phyloP scores from a whole-genome alignment of 768 basidiomycete genomes.

The Boletus pseudo-olivaceus region DNA sequence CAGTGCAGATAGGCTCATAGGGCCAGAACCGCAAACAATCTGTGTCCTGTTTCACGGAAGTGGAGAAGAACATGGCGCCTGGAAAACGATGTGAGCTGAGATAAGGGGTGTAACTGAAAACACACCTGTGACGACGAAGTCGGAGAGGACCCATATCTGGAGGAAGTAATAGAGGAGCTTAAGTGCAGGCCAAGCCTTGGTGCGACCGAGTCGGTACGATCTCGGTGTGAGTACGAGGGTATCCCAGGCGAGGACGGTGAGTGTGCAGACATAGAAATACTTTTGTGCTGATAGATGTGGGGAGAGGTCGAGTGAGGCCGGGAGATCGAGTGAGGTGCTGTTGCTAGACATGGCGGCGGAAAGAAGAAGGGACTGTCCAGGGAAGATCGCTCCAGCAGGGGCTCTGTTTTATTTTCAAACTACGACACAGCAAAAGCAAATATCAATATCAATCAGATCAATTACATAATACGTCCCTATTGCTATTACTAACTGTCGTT shows the following conservation, averaged over 20 bases:
- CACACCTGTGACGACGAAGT: slow-evolving; percentile 72
- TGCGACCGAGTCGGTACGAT: slow-evolving; percentile 66
- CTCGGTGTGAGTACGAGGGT: slow-evolving; percentile 80
- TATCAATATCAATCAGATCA: slow-evolving; percentile 20
- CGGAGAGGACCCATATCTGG: slow-evolving; percentile 71
- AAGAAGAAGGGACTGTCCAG: not conserved
- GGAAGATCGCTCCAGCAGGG: too few relatives aligned
- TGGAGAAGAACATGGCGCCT: slow-evolving; percentile 86
- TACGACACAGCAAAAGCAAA: slow-evolving; percentile 14
- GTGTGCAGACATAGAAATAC: slow-evolving; percentile 86
- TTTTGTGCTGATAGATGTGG: slow-evolving; percentile 82
- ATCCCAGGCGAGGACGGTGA: slow-evolving; percentile 89
- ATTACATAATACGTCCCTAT: slow-evolving; percentile 17
- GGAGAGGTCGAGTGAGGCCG: slow-evolving; percentile 67
- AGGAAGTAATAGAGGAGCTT: slow-evolving; percentile 76
- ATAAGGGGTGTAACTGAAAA: slow-evolving; percentile 2
- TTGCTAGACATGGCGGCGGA: slow-evolving; percentile 16
- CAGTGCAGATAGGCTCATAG: slow-evolving; percentile 85
- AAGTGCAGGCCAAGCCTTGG: slow-evolving; percentile 67
- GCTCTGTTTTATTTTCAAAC: slow-evolving; percentile 7
- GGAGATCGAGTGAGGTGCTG: slow-evolving; percentile 33
- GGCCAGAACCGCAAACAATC: slow-evolving; percentile 73
- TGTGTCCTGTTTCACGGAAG: slow-evolving; percentile 49
- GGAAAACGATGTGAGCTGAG: slow-evolving; percentile 6
- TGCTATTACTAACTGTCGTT: not conserved